Evolutionary conservation across 345 rosid species (phyloP).

Genomic region (Arabidopsis suecica): DNA sequence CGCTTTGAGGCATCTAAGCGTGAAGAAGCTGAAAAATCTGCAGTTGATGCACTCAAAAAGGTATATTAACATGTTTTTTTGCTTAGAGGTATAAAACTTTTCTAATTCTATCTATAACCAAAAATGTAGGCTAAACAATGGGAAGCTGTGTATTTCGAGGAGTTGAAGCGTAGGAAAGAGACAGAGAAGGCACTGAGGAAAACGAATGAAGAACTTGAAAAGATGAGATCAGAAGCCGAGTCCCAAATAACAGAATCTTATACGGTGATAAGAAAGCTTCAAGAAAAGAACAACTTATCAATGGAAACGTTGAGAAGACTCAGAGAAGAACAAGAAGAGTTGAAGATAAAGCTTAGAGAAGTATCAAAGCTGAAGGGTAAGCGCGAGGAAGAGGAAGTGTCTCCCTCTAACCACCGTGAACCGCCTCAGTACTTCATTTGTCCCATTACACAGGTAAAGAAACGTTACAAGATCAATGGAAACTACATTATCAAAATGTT

Average conservation of each 20-base stretch:
- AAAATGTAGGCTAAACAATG: constrained; percentile 56
- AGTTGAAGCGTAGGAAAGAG: constrained; percentile 64
- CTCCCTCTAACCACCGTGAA: constrained; percentile 2
- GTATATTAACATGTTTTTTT: constrained; percentile 41
- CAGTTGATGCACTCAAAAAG: constrained; percentile 63
- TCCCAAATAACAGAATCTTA: constrained; percentile 53
- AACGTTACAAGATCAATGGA: constrained; percentile 1
- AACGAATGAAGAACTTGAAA: constrained; percentile 52
- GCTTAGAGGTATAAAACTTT: background rate
- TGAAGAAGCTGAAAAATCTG: constrained; percentile 65
- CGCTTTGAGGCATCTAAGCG: constrained; percentile 58
- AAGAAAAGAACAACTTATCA: constrained; percentile 62
- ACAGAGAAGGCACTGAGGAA: constrained; percentile 55
- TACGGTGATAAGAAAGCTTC: constrained; percentile 56
- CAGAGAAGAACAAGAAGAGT: constrained; percentile 60
- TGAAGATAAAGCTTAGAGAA: constrained; percentile 66
- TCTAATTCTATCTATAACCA: constrained; percentile 1
- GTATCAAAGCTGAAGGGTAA: constrained; percentile 67
- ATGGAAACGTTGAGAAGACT: constrained; percentile 58
- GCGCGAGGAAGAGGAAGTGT: background rate
- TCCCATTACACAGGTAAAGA: constrained; percentile 68
- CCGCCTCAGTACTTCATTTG: constrained; percentile 60
- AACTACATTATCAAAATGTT: background rate
- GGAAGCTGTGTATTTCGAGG: constrained; percentile 53
- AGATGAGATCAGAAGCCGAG: constrained; percentile 55